Conservation (phyloP, 1,139 yeast genomes). For the Lodderomyces orthopsilosis region DNA sequence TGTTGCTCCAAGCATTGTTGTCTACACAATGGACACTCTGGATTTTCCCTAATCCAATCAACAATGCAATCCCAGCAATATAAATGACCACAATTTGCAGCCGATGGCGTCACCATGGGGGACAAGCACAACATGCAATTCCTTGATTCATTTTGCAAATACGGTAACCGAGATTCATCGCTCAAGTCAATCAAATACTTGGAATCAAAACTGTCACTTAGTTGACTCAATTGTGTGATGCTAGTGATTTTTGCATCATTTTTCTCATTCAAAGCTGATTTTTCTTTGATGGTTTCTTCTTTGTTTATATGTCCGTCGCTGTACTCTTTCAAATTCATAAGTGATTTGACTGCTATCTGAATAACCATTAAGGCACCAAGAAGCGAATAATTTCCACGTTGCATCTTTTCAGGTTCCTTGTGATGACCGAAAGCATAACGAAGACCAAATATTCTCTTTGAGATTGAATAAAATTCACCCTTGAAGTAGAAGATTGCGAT, state of each 20-base stretch:
- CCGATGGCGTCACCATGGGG: slow-evolving; percentile 76
- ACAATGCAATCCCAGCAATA: slow-evolving; percentile 91
- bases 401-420: slow-evolving; percentile 44
- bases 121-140: slow-evolving; percentile 82
- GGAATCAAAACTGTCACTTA: slow-evolving; percentile 15
- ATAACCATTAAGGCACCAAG: slow-evolving; percentile 68
- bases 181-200: slow-evolving; percentile 46
- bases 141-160: slow-evolving; percentile 68
- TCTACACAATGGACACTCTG: slow-evolving; percentile 92
- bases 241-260: slow-evolving; percentile 14
- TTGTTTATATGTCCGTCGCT: slow-evolving; percentile 19
- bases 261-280: slow-evolving; percentile 6
- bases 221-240: slow-evolving; percentile 21
- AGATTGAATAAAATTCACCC: slow-evolving; percentile 75
- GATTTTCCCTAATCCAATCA: slow-evolving; percentile 85
- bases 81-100: slow-evolving; percentile 88
- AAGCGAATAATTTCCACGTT: slow-evolving; percentile 67
- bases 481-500: slow-evolving; percentile 77
- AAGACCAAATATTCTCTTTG: slow-evolving; percentile 76
- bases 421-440: slow-evolving; percentile 73
- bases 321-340: slow-evolving; percentile 33
- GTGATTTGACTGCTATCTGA: slow-evolving; percentile 53
- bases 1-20: slow-evolving; percentile 74
- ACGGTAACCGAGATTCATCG: slow-evolving; percentile 58
- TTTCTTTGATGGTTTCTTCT: slow-evolving; percentile 13